Base-by-base conservation (phyloP, 2,329 filamentous ascomycete species). In the Macroventuria anomochaeta region DNA sequence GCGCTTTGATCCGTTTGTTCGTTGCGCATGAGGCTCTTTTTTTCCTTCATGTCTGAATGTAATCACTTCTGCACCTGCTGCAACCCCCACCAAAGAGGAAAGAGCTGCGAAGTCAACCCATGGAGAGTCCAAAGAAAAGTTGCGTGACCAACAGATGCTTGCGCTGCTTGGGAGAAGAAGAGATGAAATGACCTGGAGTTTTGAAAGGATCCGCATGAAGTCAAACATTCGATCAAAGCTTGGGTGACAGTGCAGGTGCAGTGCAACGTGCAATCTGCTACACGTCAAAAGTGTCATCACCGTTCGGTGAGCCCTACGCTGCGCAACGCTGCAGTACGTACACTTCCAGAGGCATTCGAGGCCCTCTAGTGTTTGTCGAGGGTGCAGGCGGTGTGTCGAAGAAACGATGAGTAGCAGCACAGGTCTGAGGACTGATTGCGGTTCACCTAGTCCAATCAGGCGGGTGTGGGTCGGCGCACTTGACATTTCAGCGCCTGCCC, bases 401-500 rank as follows among this genome's bases (percentile, higher is more conserved):
- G 46, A 41, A 15, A 18, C 10, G 17, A 38, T 23, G 17, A 36
- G 47, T n/a, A 36, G 44, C 18, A 17, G 53, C 42, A 38, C 37
- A 43, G 42, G 38, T 48, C 36, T 55, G 42, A 38, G 8, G 28
- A 31, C 15, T 28, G 42, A n/a, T n/a, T n/a, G n/a, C n/a, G n/a
- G 26, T 50, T 33, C 42, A 31, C 34, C 50, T 46, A 33, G 49
- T 37, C 46, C 32, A 47, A 53, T 53, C 39, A 47, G 49, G 55
- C 53, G 52, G 50, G 48, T 38, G 36, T 21, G 33, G 38, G 33
- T 37, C 44, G 46, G 44, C 51, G 34, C 62, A 53, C 55, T 62
- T 48, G 51, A 57, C 56, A 61, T 49, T 49, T 60, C 39, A 57
- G 44, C 51, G 43, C 47, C 57, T 46, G 29, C 44, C 33, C 26